Conservation (phyloP, 208 protist species). For the Trypanosoma mega region DNA sequence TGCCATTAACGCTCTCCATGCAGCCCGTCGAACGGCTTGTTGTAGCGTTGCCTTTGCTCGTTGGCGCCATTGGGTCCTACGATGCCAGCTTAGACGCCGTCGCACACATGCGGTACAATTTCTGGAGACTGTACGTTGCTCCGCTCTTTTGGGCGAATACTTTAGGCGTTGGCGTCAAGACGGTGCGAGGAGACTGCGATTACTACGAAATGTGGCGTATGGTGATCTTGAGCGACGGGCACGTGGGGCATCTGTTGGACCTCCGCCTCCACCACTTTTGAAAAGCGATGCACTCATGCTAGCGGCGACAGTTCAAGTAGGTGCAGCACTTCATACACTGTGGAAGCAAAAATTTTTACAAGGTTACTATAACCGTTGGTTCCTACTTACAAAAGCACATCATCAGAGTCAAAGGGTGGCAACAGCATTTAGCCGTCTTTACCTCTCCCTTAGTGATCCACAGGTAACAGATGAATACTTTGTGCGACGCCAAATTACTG, state of each 20-base stretch:
- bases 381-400: neutral
- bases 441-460: constrained; percentile 44
- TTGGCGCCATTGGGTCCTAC: neutral
- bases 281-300: too few species aligned
- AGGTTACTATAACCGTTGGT: constrained; percentile 17
- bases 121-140: constrained; percentile 6
- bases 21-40: neutral
- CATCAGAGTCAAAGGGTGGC: neutral
- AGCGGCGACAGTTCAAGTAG: neutral
- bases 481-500: constrained; percentile 13
- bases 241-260: neutral
- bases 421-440: constrained; percentile 47
- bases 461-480: constrained; percentile 23
- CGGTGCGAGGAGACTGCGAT: neutral
- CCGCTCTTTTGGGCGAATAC: constrained; percentile 3
- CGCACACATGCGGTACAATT: constrained; percentile 13
- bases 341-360: constrained; percentile 2
- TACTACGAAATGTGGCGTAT: neutral
- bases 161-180: constrained; percentile 13
- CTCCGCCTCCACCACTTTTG: too few species aligned
- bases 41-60: neutral
- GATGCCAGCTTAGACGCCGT: constrained; percentile 3
- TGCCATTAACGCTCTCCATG: neutral
- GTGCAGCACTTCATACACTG: neutral
- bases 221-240: constrained; percentile 1